Conservation (phyloP, 139 green algal genomes). For the Chlamydomonas urium region DNA sequence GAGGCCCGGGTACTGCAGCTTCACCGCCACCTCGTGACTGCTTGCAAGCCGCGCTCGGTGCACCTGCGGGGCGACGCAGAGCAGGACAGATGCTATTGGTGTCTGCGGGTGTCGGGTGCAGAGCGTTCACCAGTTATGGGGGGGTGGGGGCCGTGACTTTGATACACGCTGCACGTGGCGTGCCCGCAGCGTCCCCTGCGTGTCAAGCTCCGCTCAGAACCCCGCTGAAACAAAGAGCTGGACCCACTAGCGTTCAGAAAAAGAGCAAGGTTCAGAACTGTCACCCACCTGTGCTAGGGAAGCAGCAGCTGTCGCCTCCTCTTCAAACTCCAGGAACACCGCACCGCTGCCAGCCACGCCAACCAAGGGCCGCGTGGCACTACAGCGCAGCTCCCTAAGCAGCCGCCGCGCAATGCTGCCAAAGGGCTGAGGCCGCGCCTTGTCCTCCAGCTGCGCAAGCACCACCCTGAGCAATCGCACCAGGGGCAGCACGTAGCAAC, state of each 20-base stretch:
- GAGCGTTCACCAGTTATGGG: no score
- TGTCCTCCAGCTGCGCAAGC: slow-evolving; percentile 70
- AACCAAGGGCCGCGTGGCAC: background rate
- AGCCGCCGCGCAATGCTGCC: slow-evolving; percentile 8
- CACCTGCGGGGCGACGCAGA: no score
- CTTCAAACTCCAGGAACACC: slow-evolving; percentile 68
- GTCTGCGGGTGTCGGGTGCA: no score
- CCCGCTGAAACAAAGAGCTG: no score
- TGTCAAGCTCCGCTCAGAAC: no score
- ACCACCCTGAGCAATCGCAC: slow-evolving; percentile 7
- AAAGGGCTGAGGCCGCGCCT: slow-evolving; percentile 55
- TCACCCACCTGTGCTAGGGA: slow-evolving; percentile 72
- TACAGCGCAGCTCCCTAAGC: background rate
- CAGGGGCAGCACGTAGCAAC: no score
- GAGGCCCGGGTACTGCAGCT: slow-evolving; percentile 76
- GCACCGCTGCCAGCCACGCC: background rate
- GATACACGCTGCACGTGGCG: no score
- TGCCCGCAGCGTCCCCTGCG: no score
- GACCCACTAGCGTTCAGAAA: no score
- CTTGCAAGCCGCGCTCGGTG: slow-evolving; percentile 55
- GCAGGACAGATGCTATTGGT: no score
- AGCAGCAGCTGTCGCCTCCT: slow-evolving; percentile 60
- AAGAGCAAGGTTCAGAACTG: no score
- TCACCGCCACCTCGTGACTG: slow-evolving; percentile 70
- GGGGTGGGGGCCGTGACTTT: no score